These are phyloP conservation scores for Chrysosporium queenslandicum DNA, from an alignment of 2,329 filamentous ascomycete species.

Conservation along the genomic window DNA sequence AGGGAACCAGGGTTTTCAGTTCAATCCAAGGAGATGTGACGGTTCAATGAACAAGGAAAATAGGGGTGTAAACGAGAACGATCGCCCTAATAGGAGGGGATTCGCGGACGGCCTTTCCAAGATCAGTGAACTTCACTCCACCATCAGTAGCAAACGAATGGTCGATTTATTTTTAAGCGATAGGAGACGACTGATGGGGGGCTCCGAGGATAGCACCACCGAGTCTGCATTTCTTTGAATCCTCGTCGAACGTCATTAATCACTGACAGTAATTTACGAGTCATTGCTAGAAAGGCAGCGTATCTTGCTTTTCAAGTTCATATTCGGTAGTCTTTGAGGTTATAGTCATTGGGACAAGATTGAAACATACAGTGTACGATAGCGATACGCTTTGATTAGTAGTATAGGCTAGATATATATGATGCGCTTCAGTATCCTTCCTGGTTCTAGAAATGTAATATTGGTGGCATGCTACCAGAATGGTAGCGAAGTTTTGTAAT, in stretches of 20 bases:
- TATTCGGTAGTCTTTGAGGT: not conserved
- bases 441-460: no score
- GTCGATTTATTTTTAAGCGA: constrained; percentile 20
- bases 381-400: not conserved
- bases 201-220: constrained; percentile 12
- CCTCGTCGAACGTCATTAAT: no score
- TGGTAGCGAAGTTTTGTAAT: no score
- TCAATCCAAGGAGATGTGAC: constrained; percentile 11
- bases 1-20: not conserved
- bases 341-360: not conserved
- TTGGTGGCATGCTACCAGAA: no score
- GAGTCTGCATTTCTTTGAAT: constrained; percentile 18
- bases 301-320: not conserved
- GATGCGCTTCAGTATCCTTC: not conserved
- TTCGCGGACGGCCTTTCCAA: constrained; percentile 7
- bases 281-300: not conserved
- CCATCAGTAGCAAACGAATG: constrained; percentile 20
- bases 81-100: not conserved
- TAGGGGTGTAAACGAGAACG: not conserved
- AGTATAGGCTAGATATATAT: not conserved
- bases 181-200: constrained; percentile 14
- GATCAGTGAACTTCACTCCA: constrained; percentile 16
- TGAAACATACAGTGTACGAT: not conserved
- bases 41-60: constrained; percentile 17
- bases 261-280: not conserved